A percentile compares a stretch with the other conserved stretches of the same genome.
These are phyloP conservation scores for Jamesozyma gamospora DNA, from an alignment of 805 yeast species.

Conservation along the genomic window DNA sequence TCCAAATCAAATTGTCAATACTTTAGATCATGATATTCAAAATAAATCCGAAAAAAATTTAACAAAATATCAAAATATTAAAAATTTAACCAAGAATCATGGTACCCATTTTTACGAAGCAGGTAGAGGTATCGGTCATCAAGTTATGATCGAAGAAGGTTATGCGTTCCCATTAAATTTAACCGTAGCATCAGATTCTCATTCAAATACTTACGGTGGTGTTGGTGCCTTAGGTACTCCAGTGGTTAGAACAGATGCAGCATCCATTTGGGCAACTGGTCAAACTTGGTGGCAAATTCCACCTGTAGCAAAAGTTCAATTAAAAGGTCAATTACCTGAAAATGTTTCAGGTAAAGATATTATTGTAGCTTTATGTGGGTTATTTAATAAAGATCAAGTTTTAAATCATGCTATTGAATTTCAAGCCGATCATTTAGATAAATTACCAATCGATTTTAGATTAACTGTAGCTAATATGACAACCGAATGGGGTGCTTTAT, in stretches of 20 bases:
- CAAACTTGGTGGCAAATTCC: constrained; percentile 99
- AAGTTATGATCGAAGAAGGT: constrained; percentile 97
- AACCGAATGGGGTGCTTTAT: constrained; percentile 97
- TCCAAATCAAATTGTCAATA: constrained; percentile 86
- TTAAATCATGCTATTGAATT: constrained; percentile 90
- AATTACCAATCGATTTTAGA: constrained; percentile 70
- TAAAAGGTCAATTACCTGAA: constrained; percentile 66
- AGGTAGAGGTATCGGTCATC: constrained; percentile 98
- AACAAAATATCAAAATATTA: constrained; percentile 79
- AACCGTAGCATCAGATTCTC: constrained; percentile 96
- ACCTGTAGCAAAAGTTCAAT: constrained; percentile 90
- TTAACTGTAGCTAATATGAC: constrained; percentile 95
- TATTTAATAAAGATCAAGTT: constrained; percentile 86
- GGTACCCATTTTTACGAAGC: constrained; percentile 97
- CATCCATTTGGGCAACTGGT: constrained; percentile 99
- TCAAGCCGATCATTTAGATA: constrained; percentile 67
- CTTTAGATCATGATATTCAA: constrained; percentile 97
- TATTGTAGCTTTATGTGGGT: constrained; percentile 91
- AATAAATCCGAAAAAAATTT: constrained; percentile 83
- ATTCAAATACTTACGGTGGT: constrained; percentile 97
- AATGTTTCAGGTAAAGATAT: constrained; percentile 96
- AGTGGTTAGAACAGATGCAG: constrained; percentile 96
- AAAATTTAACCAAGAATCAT: constrained; percentile 78
- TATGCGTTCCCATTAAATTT: constrained; percentile 90
- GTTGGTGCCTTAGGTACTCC: constrained; percentile 94